These are phyloP conservation scores for Colletotrichum agaves DNA, from an alignment of 2,329 filamentous ascomycete genomes.

Conservation along the genomic window DNA sequence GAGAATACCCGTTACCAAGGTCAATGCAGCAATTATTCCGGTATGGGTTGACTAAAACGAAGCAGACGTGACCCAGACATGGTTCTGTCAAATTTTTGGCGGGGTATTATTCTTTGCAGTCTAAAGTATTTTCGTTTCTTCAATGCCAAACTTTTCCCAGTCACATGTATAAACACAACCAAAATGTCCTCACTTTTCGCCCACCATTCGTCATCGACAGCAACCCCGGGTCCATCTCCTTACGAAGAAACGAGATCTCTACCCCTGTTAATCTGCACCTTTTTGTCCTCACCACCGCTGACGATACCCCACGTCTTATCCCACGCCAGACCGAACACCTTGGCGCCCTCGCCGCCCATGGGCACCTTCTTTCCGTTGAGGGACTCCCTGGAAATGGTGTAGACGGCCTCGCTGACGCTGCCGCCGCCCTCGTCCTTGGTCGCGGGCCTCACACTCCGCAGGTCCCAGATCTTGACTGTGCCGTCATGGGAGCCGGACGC, in stretches of 20 bases:
- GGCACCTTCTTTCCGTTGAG: slow-evolving; percentile 71
- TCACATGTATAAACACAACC: slow-evolving; percentile 20
- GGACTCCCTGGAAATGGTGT: slow-evolving; percentile 80
- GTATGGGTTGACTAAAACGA: no score
- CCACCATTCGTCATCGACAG: neutral
- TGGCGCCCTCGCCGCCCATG: slow-evolving; percentile 82
- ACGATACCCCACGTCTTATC: slow-evolving; percentile 88
- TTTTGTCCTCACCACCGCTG: slow-evolving; percentile 92
- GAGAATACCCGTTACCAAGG: neutral
- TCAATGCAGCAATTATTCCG: neutral
- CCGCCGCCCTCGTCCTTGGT: slow-evolving; percentile 70
- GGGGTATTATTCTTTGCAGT: slow-evolving; percentile 38
- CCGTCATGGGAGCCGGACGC: slow-evolving; percentile 93
- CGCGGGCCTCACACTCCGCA: slow-evolving; percentile 74
- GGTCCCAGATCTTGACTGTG: slow-evolving; percentile 93
- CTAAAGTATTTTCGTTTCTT: slow-evolving; percentile 29
- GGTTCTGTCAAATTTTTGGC: neutral
- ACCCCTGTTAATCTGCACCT: slow-evolving; percentile 88
- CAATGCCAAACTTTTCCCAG: slow-evolving; percentile 36
- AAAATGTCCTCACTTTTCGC: neutral
- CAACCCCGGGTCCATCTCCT: neutral
- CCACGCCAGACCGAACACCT: slow-evolving; percentile 92
- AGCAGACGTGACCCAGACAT: neutral
- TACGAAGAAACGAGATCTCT: slow-evolving; percentile 59
- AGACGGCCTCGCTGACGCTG: slow-evolving; percentile 77